A percentile compares a stretch with the other conserved stretches of the same genome.
These are phyloP conservation scores for Carex littledalei DNA, from an alignment of 176 grass and related monocot genomes.

Conservation along the genomic window DNA sequence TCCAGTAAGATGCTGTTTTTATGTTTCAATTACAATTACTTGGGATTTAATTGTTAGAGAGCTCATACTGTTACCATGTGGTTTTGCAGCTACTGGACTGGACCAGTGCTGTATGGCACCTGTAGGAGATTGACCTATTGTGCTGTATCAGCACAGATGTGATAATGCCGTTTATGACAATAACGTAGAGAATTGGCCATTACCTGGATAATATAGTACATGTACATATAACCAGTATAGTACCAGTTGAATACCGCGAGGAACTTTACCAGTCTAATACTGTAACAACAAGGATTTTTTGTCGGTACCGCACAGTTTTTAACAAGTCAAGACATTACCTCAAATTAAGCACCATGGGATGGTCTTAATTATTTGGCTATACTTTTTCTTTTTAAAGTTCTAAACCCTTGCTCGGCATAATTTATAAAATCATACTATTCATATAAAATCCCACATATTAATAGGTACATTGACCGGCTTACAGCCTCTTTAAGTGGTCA, in stretches of 20 bases:
- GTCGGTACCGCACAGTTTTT: neutral
- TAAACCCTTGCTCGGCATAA: neutral
- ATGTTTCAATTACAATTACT: neutral
- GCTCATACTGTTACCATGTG: neutral
- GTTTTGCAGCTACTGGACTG: neutral
- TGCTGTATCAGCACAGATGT: neutral
- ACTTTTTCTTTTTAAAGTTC: neutral
- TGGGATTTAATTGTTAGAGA: neutral
- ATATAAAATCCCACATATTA: neutral
- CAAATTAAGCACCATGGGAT: neutral
- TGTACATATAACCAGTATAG: neutral
- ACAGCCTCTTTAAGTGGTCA: conserved; percentile 67
- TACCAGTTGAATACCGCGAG: neutral
- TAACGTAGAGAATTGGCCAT: neutral
- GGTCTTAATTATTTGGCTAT: neutral
- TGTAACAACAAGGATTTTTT: neutral
- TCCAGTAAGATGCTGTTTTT: conserved; percentile 42
- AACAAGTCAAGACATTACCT: neutral
- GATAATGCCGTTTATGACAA: neutral
- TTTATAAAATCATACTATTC: neutral
- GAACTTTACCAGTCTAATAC: neutral
- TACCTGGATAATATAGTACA: neutral
- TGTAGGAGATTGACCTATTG: neutral
- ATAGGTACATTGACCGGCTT: conserved; percentile 81
- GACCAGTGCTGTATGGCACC: neutral